phyloP scores from a whole-genome alignment of 192 early-diverging fungal genomes.

The Phlyctochytrium arcticum region DNA sequence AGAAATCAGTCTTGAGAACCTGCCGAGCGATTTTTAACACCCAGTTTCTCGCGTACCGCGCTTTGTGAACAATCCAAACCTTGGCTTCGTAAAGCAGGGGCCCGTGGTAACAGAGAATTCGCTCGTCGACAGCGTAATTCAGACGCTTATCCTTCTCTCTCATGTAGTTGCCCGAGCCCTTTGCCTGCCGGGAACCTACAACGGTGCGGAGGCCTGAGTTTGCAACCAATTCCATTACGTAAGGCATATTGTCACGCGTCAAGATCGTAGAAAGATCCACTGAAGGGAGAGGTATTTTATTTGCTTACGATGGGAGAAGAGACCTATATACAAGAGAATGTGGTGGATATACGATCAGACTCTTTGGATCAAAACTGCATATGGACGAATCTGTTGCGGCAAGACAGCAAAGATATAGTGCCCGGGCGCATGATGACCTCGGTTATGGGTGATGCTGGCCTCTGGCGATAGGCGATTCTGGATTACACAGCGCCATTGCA shows the following conservation, averaged over 20 bases:
- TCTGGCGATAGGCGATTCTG: conserved; percentile 6
- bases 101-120: conserved; percentile 94
- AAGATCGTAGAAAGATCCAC: no score
- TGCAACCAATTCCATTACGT: no score
- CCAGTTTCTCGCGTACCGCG: no score
- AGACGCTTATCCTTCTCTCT: not conserved
- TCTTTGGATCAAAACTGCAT: conserved; percentile 6
- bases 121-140: conserved; percentile 61
- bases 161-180: no score
- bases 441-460: not conserved
- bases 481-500: not conserved
- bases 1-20: conserved; percentile 72
- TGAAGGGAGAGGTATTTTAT: no score
- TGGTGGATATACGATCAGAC: no score
- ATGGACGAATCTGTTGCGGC: conserved; percentile 2
- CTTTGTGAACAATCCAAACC: conserved; percentile 42
- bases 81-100: conserved; percentile 96
- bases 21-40: no score
- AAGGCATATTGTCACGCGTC: no score
- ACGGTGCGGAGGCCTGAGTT: no score
- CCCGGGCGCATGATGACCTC: not conserved
- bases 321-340: no score
- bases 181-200: no score
- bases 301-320: no score
- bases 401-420: not conserved